These are phyloP conservation scores for Orbilia quercus DNA, from an alignment of 2,329 filamentous ascomycete species.

Conservation along the genomic window DNA sequence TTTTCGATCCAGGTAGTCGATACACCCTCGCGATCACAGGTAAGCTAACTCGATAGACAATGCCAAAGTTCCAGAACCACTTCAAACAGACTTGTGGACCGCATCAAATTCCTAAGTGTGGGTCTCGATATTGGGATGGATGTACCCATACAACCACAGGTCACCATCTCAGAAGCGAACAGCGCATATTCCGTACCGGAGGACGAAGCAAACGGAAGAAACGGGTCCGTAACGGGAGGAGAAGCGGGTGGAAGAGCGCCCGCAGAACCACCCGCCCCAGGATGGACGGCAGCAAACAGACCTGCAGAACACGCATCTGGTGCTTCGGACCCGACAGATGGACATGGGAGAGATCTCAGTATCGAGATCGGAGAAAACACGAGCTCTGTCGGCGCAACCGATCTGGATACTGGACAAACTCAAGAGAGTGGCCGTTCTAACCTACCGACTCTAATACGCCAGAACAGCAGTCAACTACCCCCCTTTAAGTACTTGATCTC, in stretches of 20 bases:
- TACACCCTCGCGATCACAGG: too few species aligned
- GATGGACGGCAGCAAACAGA: constrained; percentile 49
- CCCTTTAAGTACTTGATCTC: constrained; percentile 51
- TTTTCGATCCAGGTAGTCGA: too few species aligned
- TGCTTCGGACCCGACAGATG: not conserved
- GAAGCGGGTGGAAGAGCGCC: constrained; percentile 10
- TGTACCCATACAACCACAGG: constrained; percentile 30
- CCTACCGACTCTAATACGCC: constrained; percentile 32
- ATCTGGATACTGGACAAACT: constrained; percentile 25
- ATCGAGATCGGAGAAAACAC: constrained; percentile 19
- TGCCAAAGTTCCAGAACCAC: constrained; percentile 28
- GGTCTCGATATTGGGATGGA: constrained; percentile 46
- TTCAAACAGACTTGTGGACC: constrained; percentile 34
- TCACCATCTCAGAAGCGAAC: constrained; percentile 26
- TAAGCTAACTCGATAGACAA: constrained; percentile 5
- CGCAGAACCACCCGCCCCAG: constrained; percentile 14
- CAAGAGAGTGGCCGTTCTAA: constrained; percentile 25
- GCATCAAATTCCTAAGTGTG: constrained; percentile 3
- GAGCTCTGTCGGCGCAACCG: constrained; percentile 3
- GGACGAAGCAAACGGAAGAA: too few species aligned
- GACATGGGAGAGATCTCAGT: not conserved
- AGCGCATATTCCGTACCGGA: constrained; percentile 15
- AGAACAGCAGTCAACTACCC: constrained; percentile 34
- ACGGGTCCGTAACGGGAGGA: constrained; percentile 2
- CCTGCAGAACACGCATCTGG: constrained; percentile 17